Base-by-base conservation (phyloP, 331 rosid species). In the Dryas integrifolia region DNA sequence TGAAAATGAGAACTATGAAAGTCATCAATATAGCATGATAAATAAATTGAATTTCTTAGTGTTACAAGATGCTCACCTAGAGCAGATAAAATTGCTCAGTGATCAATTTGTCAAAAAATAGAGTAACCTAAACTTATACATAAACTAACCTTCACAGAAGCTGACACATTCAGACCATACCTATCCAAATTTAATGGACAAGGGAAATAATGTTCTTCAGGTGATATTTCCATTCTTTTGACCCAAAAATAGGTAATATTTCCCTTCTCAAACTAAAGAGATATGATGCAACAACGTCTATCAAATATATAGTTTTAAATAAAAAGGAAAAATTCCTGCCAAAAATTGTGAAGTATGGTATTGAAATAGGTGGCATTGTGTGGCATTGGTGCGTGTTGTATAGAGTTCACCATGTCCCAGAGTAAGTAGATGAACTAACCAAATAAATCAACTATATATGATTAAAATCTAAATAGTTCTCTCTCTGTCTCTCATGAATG, bases 51-150 rank as follows among this genome's bases (percentile, higher is more conserved):
- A 64, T 6, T 64, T 38, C 4, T 8, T 40, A 39, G 15, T 24
- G 7, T 21, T 46, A 24, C 53, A 40, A 55, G 65, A 9, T 55
- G 51, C 61, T 16, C 40, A 39, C 50, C 46, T 41, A 18, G 65
- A 13, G 9, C 24, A 44, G 39, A 47, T 48, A 40, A 69, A 3
- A 58, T 18, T 40, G 52, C 3, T 40, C 59, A 21, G 10, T 56
- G 11, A 9, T 45, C 11, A 3, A 26, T 50, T 46, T 38, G 50
- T 67, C 40, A 52, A 50, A 52, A 53, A 69, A 40, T 49, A 50
- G 5, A 69, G 74, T 11, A 69, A 55, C 64, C 63, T 53, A 30
- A 57, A 56, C 14, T 70, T 21, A 56, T 38, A 69, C 56, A 38
- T 39, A 30, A 44, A 65, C 10, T 51, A 18, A 15, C 69, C 43